phyloP scores from a whole-genome alignment of 805 yeast species.

The Candida ulmi region DNA sequence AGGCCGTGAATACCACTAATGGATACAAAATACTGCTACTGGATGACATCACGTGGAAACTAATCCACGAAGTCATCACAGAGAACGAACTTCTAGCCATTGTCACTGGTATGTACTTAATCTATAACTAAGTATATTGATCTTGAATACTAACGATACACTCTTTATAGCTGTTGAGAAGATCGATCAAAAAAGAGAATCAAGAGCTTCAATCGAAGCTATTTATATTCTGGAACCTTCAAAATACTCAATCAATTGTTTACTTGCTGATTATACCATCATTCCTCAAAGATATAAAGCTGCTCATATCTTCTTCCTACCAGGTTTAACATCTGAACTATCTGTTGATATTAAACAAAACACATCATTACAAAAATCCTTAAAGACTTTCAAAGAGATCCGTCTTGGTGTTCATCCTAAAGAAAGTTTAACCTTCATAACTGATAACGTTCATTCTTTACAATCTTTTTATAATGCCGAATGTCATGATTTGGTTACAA shows the following conservation, averaged over 20 bases:
- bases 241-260: constrained; percentile 64
- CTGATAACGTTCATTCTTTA: constrained; percentile 56
- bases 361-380: constrained; percentile 22
- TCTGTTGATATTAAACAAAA: constrained; percentile 24
- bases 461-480: constrained; percentile 66
- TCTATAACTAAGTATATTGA: too few relatives aligned
- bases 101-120: constrained; percentile 33
- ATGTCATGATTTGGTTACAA: constrained; percentile 56
- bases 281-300: constrained; percentile 66
- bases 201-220: constrained; percentile 66
- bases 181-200: constrained; percentile 55
- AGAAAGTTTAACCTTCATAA: constrained; percentile 67
- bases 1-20: constrained; percentile 36
- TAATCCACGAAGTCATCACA: constrained; percentile 42
- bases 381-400: constrained; percentile 32
- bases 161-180: constrained; percentile 57
- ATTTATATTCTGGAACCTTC: constrained; percentile 74
- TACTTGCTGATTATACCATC: constrained; percentile 65
- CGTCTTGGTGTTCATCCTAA: constrained; percentile 54
- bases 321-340: constrained; percentile 40
- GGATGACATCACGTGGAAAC: constrained; percentile 47
- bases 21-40: constrained; percentile 48
- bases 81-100: constrained; percentile 43
- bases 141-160: too few relatives aligned
- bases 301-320: constrained; percentile 70